Evolutionary conservation across 768 basidiomycete species (phyloP), one percentile per base, ranked within the genome.

Genomic region (Mycena capillaripes): DNA sequence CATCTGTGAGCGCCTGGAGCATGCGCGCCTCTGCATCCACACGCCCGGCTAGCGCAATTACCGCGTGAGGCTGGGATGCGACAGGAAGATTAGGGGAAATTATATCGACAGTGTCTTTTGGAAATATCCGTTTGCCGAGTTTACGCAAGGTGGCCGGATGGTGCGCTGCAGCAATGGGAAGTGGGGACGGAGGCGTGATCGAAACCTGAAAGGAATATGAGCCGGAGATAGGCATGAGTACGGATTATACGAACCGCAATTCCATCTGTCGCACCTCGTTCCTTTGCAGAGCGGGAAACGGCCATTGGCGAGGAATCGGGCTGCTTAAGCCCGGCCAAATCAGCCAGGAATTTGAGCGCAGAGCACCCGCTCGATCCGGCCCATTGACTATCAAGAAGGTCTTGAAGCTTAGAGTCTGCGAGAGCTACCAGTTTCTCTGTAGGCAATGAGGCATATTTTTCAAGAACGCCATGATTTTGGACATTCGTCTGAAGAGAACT

Each of bases 111-210:
- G 19, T 19, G 2, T 17, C n/a, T 42, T 66, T 72, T 46, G 62
- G 64, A 42, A 84, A 81, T 5, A 84, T 30, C 4, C 81, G 75
- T 55, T 77, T 79, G 2, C 81, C 77, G 16, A 87, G 71, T 68
- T 79, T 80, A 40, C 81, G 80, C 14, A 87, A 63, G 53, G 82
- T 72, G 0, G 77, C 66, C 0, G 86, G 87, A 66, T 88, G 86
- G 66, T 85, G 86, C 0, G 88, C 87, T 19, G 87, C 88, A 34
- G 86, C 85, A 29, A 87, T 78, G 2, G 86, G 87, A 14, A 86
- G 81, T 36, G 81, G 79, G 11, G 72, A 75, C 3, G 73, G 70
- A 8, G 66, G 71, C 0, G 66, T 50, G 34, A 11, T 12, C 21
- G 66, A 29, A 5, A 40, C 60, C 60, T 68, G 32, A 40, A 58